Conservation (phyloP, 2,329 filamentous ascomycete species). For the Dactylellina sp. region DNA sequence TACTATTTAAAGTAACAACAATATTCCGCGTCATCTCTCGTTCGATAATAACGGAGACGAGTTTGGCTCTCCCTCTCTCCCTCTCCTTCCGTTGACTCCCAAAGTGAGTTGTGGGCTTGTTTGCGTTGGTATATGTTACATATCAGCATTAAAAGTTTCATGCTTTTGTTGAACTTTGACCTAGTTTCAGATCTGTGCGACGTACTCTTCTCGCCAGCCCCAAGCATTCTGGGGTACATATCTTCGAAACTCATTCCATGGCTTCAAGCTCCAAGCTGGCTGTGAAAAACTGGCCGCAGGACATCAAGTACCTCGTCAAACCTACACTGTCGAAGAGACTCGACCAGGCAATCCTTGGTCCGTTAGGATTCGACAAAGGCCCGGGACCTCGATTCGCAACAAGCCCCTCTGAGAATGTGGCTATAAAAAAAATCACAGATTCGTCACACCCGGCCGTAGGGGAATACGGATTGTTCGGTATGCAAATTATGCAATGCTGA, state of each 20-base stretch:
- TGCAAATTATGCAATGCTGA: conserved; percentile 35
- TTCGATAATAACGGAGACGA: too few species aligned
- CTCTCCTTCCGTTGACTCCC: too few species aligned
- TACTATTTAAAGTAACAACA: too few species aligned
- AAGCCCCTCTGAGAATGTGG: conserved; percentile 53
- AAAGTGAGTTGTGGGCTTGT: too few species aligned
- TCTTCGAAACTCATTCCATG: conserved; percentile 24
- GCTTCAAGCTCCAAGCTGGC: conserved; percentile 32
- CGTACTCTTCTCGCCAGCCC: background rate
- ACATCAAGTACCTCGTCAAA: conserved; percentile 46
- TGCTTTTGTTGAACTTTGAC: conserved; percentile 12
- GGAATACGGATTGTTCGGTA: conserved; percentile 55
- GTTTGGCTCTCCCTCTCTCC: too few species aligned
- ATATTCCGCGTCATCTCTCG: too few species aligned
- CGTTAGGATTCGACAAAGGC: conserved; percentile 37
- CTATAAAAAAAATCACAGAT: conserved; percentile 54
- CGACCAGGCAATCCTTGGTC: conserved; percentile 34
- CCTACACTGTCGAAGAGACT: conserved; percentile 53
- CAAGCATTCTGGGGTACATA: conserved; percentile 14
- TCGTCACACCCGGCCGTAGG: conserved; percentile 43
- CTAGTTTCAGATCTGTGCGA: conserved; percentile 25
- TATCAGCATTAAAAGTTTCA: conserved; percentile 3
- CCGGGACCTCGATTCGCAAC: conserved; percentile 40
- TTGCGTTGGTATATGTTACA: conserved; percentile 23
- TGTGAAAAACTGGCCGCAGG: conserved; percentile 52